These are phyloP conservation scores for Penicillium sp. DNA, from an alignment of 2,329 filamentous ascomycete genomes.

Conservation along the genomic window DNA sequence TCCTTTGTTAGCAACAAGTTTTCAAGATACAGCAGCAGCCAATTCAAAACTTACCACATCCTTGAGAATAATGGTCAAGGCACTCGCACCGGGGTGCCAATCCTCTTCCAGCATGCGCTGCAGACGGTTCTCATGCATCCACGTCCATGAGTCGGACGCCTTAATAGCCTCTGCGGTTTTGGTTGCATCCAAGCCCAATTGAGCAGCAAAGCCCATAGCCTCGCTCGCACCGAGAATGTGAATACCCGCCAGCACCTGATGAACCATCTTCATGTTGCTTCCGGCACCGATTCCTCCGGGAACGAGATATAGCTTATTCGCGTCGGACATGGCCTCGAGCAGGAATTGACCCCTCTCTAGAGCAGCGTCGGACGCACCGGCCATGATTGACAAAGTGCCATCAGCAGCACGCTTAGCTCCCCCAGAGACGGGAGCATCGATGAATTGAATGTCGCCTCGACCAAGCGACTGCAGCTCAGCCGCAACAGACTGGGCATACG, in stretches of 20 bases:
- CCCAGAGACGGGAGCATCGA: conserved; percentile 75
- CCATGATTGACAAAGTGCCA: conserved; percentile 77
- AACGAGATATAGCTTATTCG: conserved; percentile 64
- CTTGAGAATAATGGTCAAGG: conserved; percentile 64
- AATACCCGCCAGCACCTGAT: conserved; percentile 66
- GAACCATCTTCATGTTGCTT: conserved; percentile 66
- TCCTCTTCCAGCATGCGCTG: conserved; percentile 59
- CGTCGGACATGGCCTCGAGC: conserved; percentile 64
- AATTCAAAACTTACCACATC: conserved; percentile 48
- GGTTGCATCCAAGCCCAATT: conserved; percentile 57
- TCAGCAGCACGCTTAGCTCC: conserved; percentile 69
- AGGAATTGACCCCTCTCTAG: conserved; percentile 62
- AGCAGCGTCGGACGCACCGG: conserved; percentile 61
- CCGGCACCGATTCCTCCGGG: conserved; percentile 63
- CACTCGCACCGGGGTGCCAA: conserved; percentile 61
- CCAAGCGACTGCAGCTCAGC: conserved; percentile 59
- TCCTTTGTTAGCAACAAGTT: neutral
- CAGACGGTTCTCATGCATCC: conserved; percentile 65
- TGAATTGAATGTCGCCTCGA: conserved; percentile 65
- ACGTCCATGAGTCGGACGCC: conserved; percentile 57
- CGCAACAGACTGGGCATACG: conserved; percentile 65
- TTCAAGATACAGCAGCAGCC: neutral
- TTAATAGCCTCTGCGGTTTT: conserved; percentile 51
- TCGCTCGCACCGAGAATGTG: conserved; percentile 66
- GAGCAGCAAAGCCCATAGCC: conserved; percentile 62